Conservation (phyloP, 352 stramenopile genomes). For the Achlya hypogyna region DNA sequence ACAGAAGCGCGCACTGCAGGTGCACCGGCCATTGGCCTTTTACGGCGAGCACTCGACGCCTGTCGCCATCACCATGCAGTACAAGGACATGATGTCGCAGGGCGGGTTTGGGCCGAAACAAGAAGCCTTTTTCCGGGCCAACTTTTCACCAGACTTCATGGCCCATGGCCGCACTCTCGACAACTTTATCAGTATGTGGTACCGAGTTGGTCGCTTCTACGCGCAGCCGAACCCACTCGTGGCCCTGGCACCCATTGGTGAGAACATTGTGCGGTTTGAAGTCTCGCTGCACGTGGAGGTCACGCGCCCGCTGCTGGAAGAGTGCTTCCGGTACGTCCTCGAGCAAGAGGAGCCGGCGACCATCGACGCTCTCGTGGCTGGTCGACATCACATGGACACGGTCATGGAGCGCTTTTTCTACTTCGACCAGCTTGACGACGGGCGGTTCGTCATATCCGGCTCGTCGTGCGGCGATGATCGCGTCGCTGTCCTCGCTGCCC, state of each 20-base stretch:
- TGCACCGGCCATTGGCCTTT: neutral
- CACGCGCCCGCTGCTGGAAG: neutral
- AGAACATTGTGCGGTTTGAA: neutral
- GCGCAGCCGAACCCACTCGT: neutral
- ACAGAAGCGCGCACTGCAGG: neutral
- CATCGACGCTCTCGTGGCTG: neutral
- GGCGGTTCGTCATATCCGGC: neutral
- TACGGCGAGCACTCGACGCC: neutral
- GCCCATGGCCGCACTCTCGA: neutral
- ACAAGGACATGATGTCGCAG: neutral
- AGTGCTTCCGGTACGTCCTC: neutral
- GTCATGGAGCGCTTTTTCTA: slow-evolving; percentile 2
- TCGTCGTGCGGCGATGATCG: slow-evolving; percentile 1
- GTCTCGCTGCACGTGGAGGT: neutral
- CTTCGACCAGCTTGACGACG: neutral
- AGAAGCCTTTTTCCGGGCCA: neutral
- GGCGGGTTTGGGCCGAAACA: neutral
- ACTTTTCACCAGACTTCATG: slow-evolving; percentile 6
- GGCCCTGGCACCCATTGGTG: neutral
- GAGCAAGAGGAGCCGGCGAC: neutral
- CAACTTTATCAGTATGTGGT: neutral
- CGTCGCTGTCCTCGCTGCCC: neutral
- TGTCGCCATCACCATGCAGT: neutral
- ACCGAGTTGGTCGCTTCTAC: neutral
- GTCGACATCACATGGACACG: neutral